phyloP scores from a whole-genome alignment of 2,329 filamentous ascomycete species.

The Tricladium varicosporioides region DNA sequence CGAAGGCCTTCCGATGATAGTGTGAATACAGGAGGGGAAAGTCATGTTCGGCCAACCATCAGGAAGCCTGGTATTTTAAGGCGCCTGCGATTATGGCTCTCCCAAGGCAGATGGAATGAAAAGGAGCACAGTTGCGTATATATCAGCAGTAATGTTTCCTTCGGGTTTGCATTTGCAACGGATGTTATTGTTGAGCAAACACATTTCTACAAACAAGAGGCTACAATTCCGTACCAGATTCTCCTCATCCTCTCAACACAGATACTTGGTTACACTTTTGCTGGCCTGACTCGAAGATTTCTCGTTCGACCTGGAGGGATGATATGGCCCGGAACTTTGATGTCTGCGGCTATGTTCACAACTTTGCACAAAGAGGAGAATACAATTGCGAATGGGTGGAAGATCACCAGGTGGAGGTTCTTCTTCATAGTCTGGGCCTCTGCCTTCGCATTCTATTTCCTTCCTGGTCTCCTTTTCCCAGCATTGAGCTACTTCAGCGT shows the following conservation, averaged over 20 bases:
- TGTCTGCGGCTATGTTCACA: constrained; percentile 86
- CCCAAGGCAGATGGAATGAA: constrained; percentile 80
- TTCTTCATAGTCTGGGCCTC: constrained; percentile 72
- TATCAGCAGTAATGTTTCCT: constrained; percentile 85
- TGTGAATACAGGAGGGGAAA: constrained; percentile 19
- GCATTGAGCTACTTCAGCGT: constrained; percentile 88
- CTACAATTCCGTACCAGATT: constrained; percentile 73
- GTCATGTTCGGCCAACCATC: not conserved
- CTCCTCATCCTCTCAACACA: constrained; percentile 83
- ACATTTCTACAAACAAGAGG: constrained; percentile 82
- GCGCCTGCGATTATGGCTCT: constrained; percentile 68
- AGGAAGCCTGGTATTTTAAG: constrained; percentile 21
- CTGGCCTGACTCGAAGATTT: constrained; percentile 76
- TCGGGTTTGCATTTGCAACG: constrained; percentile 85
- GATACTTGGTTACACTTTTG: constrained; percentile 82
- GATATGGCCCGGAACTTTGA: constrained; percentile 88
- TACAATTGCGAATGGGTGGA: constrained; percentile 78
- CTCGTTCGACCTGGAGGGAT: constrained; percentile 83
- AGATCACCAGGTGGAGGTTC: constrained; percentile 78
- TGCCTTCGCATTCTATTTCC: constrained; percentile 79
- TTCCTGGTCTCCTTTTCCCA: constrained; percentile 78
- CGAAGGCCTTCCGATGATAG: constrained; percentile 24
- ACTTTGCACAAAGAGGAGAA: constrained; percentile 85
- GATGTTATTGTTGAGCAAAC: constrained; percentile 90
- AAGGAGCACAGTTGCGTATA: constrained; percentile 89